These are phyloP conservation scores for Podospora australis DNA, from an alignment of 495 filamentous ascomycete genomes.

Conservation along the genomic window DNA sequence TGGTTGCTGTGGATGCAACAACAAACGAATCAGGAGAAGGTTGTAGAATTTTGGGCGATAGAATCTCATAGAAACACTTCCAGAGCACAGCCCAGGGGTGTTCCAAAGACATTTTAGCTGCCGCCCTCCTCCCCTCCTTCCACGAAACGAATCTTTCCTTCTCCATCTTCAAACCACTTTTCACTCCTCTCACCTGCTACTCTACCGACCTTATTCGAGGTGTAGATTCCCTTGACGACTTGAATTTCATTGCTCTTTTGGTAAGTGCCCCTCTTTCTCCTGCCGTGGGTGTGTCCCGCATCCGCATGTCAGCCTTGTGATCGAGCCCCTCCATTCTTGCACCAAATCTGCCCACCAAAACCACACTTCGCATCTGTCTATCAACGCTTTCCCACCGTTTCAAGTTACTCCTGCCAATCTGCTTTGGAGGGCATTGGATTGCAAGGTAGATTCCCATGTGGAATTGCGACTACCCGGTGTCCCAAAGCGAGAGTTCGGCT, in stretches of 20 bases:
- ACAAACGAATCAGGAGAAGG: conserved; percentile 29
- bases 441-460: no score
- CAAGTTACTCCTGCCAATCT: no score
- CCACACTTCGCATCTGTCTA: background rate
- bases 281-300: background rate
- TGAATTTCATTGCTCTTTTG: conserved; percentile 9
- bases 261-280: conserved; percentile 13
- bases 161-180: conserved; percentile 18
- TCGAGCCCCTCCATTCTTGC: background rate
- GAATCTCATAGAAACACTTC: conserved; percentile 33
- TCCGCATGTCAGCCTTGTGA: background rate
- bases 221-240: conserved; percentile 13
- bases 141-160: conserved; percentile 12
- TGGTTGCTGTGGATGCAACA: conserved; percentile 25
- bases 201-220: conserved; percentile 1
- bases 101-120: conserved; percentile 32
- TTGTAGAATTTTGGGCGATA: conserved; percentile 28
- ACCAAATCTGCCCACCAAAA: background rate
- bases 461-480: no score
- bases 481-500: no score
- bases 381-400: no score
- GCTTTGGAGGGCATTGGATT: no score
- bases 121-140: conserved; percentile 12
- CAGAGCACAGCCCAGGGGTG: conserved; percentile 22
- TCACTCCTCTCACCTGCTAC: conserved; percentile 11